Base-by-base conservation (phyloP, 805 yeast genomes). In the Sungouiella thailandica region DNA sequence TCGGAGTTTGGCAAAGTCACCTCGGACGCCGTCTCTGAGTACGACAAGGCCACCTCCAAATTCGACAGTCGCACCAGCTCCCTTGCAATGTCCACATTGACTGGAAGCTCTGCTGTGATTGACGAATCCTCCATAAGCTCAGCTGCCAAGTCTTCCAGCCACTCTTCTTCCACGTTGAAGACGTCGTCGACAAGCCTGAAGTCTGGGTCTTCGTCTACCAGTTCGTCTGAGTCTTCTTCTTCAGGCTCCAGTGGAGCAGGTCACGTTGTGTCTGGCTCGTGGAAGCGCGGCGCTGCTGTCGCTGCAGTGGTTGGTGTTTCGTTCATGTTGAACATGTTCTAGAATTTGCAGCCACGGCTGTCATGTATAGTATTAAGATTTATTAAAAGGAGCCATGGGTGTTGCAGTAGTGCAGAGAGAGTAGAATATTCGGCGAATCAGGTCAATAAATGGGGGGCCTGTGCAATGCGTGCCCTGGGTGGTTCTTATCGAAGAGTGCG, bases 271-370 rank as follows among this genome's bases (percentile, higher is more conserved):
- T 25, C 27, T 3, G 3, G 17, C 17, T 31, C 35, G 25, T 62
- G 66, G 69, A 63, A 64, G 51, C 60, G 50, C 49, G 54, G 64
- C 28, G 57, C 52, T 35, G 58, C 56, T 17, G 53, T 64, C 28
- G 63, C 60, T 29, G 62, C 60, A 31, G 29, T 63, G 33, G 53
- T 63, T 27, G 69, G 68, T 26, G 40, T 53, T 36, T 53, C 65
- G 24, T 58, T 63, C 37, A 35, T 61, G 22, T 43, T 59, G 47
- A 62, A 60, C 50, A 22, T 47, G 13, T 37, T 39, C 40, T 39
- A 39, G n/a, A 29, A 14, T n/a, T n/a, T n/a, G n/a, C n/a, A n/a
- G n/a, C n/a, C n/a, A n/a, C n/a, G n/a, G n/a, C n/a, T n/a, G n/a
- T n/a, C n/a, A n/a, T n/a, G n/a, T n/a, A n/a, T n/a, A n/a, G n/a